Evolutionary conservation across 495 filamentous ascomycete species (phyloP).

Genomic region (Talaromyces stipitatus): DNA sequence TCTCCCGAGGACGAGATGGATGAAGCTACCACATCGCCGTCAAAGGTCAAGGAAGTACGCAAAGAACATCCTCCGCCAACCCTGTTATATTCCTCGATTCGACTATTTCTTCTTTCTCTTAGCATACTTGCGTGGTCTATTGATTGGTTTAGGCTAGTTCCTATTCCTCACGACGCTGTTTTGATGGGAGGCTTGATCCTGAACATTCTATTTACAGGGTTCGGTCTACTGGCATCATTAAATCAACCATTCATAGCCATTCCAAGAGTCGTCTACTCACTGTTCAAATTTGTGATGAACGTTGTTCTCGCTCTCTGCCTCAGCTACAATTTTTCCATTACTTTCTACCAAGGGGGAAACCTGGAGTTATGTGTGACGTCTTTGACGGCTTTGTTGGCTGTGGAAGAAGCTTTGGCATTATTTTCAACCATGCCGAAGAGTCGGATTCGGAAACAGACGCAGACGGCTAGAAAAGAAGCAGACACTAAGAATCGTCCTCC

Average conservation of each 20-base stretch:
- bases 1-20: conserved; percentile 27
- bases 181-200: background rate
- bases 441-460: background rate
- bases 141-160: background rate
- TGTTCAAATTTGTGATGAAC: background rate
- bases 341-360: background rate
- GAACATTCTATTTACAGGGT: conserved; percentile 3
- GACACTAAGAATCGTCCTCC: conserved; percentile 3
- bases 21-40: background rate
- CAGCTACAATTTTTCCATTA: conserved; percentile 1
- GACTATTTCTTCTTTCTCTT: background rate
- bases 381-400: background rate
- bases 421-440: conserved; percentile 17
- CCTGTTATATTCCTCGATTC: background rate
- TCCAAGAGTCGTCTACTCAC: background rate
- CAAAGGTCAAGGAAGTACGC: background rate
- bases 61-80: background rate
- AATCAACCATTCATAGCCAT: background rate
- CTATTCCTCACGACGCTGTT: background rate
- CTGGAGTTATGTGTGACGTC: background rate
- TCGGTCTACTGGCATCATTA: background rate
- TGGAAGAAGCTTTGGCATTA: conserved; percentile 10
- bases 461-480: conserved; percentile 1
- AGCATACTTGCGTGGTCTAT: background rate
- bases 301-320: background rate